Evolutionary conservation across 257 asterid genomes (phyloP).

Genomic region (Parsonsia alboflavescens): DNA sequence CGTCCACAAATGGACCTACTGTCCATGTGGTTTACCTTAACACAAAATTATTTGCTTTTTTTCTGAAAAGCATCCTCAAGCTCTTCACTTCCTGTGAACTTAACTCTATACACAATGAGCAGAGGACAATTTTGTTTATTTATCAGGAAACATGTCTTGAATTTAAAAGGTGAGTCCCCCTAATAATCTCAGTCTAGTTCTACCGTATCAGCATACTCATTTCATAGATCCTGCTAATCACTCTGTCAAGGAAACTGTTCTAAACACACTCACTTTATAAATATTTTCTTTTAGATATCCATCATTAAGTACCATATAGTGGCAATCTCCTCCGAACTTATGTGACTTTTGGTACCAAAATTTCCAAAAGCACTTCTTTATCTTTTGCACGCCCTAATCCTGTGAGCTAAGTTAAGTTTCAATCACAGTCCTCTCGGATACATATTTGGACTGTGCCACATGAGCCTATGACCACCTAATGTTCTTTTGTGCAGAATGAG

Average conservation of each 20-base stretch:
- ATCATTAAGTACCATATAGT: not conserved
- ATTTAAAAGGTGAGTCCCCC: not conserved
- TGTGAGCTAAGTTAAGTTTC: not conserved
- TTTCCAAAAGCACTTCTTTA: not conserved
- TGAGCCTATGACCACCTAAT: not conserved
- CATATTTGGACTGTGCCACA: not conserved
- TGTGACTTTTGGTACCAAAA: not conserved
- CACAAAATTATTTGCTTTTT: not conserved
- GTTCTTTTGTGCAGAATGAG: not conserved
- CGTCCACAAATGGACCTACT: not conserved
- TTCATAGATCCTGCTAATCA: not conserved
- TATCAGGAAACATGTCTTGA: not conserved
- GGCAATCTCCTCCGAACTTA: not conserved
- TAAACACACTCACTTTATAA: not conserved
- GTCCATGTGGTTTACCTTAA: not conserved
- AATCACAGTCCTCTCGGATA: not conserved
- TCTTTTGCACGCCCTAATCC: not conserved
- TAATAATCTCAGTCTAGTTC: not conserved
- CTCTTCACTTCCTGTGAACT: not conserved
- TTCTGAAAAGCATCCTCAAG: not conserved
- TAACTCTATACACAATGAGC: not conserved
- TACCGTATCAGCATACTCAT: not conserved
- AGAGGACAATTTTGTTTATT: not conserved
- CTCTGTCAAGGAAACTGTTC: not conserved
- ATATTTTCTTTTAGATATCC: not conserved